Conservation (phyloP, 495 filamentous ascomycete species). For the Neurospora sp. region DNA sequence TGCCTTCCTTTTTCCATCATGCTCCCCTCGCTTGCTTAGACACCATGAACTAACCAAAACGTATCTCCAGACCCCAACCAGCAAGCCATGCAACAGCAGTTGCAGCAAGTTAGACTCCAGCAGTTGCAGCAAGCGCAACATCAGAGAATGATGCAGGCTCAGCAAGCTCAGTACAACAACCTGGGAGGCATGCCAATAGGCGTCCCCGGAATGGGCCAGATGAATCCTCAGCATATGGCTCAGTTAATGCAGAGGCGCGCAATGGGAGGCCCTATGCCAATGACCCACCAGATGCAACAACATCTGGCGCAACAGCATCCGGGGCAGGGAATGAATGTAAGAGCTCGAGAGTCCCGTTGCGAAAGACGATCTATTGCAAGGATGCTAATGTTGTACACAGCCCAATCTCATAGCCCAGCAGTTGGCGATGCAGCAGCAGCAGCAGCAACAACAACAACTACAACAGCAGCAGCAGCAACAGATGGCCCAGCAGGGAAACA, state of each 20-base stretch:
- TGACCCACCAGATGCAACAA: constrained; percentile 34
- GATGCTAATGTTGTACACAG: not conserved
- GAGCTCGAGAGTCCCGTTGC: constrained; percentile 4
- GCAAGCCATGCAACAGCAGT: constrained; percentile 42
- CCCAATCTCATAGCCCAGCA: constrained; percentile 17
- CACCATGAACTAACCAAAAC: constrained; percentile 7
- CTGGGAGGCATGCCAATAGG: constrained; percentile 47
- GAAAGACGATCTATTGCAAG: constrained; percentile 6
- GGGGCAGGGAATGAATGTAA: constrained; percentile 35
- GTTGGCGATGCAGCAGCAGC: constrained; percentile 21
- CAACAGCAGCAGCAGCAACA: constrained; percentile 44
- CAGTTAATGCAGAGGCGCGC: constrained; percentile 18
- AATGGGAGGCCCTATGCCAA: constrained; percentile 32
- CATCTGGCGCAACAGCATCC: constrained; percentile 36
- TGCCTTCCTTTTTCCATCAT: not conserved
- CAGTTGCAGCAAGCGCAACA: constrained; percentile 37
- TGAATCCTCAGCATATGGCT: constrained; percentile 12
- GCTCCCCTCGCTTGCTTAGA: not conserved
- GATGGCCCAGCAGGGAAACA: constrained; percentile 29
- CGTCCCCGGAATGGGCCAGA: constrained; percentile 46
- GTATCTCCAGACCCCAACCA: constrained; percentile 37
- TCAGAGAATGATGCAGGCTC: constrained; percentile 39
- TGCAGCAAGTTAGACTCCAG: constrained; percentile 28
- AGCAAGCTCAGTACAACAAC: constrained; percentile 32
- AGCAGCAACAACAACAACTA: constrained; percentile 30